Conservation (phyloP, 768 basidiomycete species). For the Russula emetica region DNA sequence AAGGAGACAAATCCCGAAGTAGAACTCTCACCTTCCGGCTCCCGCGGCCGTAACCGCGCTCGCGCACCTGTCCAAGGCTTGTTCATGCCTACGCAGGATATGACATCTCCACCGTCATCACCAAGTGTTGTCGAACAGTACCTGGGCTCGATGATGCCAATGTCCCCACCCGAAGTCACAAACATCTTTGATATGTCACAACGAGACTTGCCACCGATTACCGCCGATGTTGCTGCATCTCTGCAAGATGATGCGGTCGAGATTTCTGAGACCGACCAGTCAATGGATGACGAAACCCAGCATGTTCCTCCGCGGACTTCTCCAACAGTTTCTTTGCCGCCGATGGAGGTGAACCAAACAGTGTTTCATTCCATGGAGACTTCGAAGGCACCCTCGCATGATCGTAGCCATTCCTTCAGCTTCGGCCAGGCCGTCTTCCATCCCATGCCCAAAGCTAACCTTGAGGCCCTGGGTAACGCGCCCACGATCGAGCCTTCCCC, state of each 20-base stretch:
- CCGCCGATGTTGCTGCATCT: slow-evolving; percentile 31
- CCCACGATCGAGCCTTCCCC: slow-evolving; percentile 19
- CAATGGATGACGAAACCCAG: slow-evolving; percentile 26
- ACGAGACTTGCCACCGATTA: slow-evolving; percentile 49
- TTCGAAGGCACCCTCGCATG: slow-evolving; percentile 35
- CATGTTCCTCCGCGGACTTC: slow-evolving; percentile 16
- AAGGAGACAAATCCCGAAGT: slow-evolving; percentile 32
- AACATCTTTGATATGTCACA: slow-evolving; percentile 58
- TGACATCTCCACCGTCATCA: slow-evolving; percentile 27
- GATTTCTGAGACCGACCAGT: slow-evolving; percentile 34
- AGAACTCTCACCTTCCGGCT: slow-evolving; percentile 22
- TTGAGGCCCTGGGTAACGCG: not conserved
- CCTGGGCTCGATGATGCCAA: slow-evolving; percentile 37
- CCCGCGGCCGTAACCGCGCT: slow-evolving; percentile 18
- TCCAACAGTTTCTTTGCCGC: slow-evolving; percentile 11
- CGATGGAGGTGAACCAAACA: slow-evolving; percentile 10
- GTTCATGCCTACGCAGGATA: slow-evolving; percentile 20
- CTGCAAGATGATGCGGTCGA: slow-evolving; percentile 40
- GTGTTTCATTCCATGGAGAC: slow-evolving; percentile 26
- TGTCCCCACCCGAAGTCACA: slow-evolving; percentile 44
- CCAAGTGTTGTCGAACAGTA: slow-evolving; percentile 22
- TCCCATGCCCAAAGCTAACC: slow-evolving; percentile 38
- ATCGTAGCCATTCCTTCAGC: slow-evolving; percentile 66
- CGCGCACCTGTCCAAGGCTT: slow-evolving; percentile 23
- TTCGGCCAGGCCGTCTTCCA: slow-evolving; percentile 62